phyloP scores from a whole-genome alignment of 78 protist genomes.

The Salpingoeca rosetta region DNA sequence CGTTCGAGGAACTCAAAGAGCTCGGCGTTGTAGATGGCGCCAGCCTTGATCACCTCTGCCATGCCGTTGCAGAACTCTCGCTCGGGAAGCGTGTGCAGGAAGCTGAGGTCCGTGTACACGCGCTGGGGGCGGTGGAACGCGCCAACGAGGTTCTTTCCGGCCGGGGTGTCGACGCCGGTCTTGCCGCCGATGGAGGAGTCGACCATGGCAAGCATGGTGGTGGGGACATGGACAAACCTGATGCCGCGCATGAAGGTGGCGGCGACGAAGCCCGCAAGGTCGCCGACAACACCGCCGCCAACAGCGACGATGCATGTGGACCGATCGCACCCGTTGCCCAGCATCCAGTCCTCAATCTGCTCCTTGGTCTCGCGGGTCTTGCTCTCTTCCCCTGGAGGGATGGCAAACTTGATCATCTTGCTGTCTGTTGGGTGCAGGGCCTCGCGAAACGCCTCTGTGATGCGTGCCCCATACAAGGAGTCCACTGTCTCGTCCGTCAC shows the following conservation, averaged over 20 bases:
- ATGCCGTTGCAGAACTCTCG: conserved; percentile 51
- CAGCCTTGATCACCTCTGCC: conserved; percentile 57
- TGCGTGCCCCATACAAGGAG: background rate
- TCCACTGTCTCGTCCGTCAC: conserved; percentile 18
- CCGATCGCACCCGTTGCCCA: conserved; percentile 26
- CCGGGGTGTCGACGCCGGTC: conserved; percentile 50
- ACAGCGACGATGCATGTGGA: conserved; percentile 50
- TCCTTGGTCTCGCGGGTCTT: conserved; percentile 39
- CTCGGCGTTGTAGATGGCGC: conserved; percentile 39
- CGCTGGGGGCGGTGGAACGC: conserved; percentile 71
- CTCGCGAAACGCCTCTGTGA: background rate
- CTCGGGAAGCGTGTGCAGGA: conserved; percentile 42
- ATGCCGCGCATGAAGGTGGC: conserved; percentile 72
- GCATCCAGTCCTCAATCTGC: conserved; percentile 56
- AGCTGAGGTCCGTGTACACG: conserved; percentile 31
- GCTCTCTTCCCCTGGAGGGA: conserved; percentile 40
- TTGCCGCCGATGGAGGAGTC: conserved; percentile 69
- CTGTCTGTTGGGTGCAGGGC: background rate
- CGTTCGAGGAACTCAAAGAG: conserved; percentile 33
- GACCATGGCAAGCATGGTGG: conserved; percentile 69
- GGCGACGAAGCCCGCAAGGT: conserved; percentile 58
- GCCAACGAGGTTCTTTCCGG: conserved; percentile 71
- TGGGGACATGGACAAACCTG: conserved; percentile 55
- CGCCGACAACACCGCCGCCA: conserved; percentile 80
- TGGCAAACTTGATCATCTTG: background rate